Base-by-base conservation (phyloP, 1,139 yeast genomes). In the Candida tetrigidarum region DNA sequence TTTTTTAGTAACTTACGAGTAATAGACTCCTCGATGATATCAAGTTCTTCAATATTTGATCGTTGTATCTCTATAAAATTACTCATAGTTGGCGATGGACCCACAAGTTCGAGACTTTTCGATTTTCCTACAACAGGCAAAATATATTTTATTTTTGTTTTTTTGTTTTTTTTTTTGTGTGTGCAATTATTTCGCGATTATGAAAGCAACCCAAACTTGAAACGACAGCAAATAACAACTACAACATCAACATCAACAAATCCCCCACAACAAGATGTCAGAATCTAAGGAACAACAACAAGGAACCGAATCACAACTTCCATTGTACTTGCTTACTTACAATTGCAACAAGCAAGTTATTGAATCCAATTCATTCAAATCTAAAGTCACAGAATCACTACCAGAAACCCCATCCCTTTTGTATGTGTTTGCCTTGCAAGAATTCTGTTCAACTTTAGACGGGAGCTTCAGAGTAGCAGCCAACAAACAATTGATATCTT, bases 401-500 rank as follows among this genome's bases (percentile, higher is more conserved):
- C 80, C 79, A 2, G 50, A 55, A 0, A 54, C 56, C 2, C 54
- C 68, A 3, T 81, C 86, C 0, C 51, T 59, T 8, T 51, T 87
- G 9, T 76, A 80, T 45, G 89, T 78, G 0, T 76, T 88, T 58
- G 95, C 89, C 1, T 76, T 90, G 43, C 91, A 91, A 61, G 97
- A 91, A 60, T 61, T 87, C 25, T 78, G 89, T 36, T 68, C 86
- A 1, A 71, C 86, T 1, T 60, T 85, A 56, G 86, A 86, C 42
- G 86, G 89, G 1, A 72, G 86, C 7, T 77, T 81, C 44, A 64
- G 66, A 2, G 61, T 62, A 1, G 40, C 52, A 1, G 72, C 81
- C 1, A 67, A 71, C 15, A 56, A 58, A 3, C 68, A 74, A 44
- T 57, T 85, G 39, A 61, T 71, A 5, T 59, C 67, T 1, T 55